Evolutionary conservation across 352 stramenopile species (phyloP), one percentile per base, ranked within the genome.

Genomic region (Phytophthora sansomeana): DNA sequence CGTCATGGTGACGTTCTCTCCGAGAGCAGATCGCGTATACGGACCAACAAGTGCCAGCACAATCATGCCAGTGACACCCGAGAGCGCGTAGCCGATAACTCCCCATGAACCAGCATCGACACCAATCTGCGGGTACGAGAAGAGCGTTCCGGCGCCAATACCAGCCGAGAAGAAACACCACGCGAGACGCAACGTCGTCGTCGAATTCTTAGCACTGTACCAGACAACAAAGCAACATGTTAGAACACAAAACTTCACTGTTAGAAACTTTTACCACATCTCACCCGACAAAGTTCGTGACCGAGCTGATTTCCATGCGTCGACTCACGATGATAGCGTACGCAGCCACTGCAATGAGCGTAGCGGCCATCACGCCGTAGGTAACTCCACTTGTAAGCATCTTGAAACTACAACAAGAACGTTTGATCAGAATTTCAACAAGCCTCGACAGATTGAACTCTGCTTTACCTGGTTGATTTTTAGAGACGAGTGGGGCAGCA

Each of bases 91-190:
- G 46, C 83, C 83, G 42, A 91, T 86, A 61, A 91, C 68, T 17
- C 80, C 80, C 83, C 80, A 91, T 24, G 80, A 77, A n/a, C 83
- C 78, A 19, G 81, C 83, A 39, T 77, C 24, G 41, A 89, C 81
- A 11, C 80, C 83, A 53, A 89, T 90, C 62, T 89, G 58, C 9
- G 83, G 83, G 78, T 86, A 91, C 39, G 80, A 84, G 60, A 80
- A 91, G 38, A 91, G 68, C 49, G 83, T 85, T 76, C 83, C 89
- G 5, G 80, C 87, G 67, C 83, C 83, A 64, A 89, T 88, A 44
- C 78, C 77, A 21, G 83, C 78, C 28, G 83, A 76, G 65, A 91
- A 91, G 55, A 91, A 85, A 61, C 83, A 89, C 78, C 78, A 91
- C 14, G 69, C 83, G 26, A 89, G 67, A 11, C 74, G 75, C 55